phyloP scores from a whole-genome alignment of 495 filamentous ascomycete genomes.

The Aspergillus baeticus region DNA sequence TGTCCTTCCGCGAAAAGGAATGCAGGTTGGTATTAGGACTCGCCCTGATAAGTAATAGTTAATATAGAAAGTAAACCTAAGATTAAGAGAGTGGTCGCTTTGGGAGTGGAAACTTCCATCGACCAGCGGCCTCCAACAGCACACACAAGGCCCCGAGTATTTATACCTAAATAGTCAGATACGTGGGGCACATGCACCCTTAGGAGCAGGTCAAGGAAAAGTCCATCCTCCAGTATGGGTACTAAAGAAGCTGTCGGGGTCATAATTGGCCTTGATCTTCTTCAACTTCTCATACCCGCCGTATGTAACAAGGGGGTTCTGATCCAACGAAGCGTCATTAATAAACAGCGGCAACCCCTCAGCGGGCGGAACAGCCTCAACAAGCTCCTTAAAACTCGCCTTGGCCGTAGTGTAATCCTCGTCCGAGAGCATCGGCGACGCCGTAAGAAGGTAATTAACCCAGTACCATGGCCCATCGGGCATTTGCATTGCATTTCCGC shows the following conservation, averaged over 20 bases:
- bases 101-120: too few relatives aligned
- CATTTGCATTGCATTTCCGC: conserved; percentile 12
- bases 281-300: conserved; percentile 11
- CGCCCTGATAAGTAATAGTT: too few relatives aligned
- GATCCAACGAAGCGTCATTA: conserved; percentile 7
- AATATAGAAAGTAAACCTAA: too few relatives aligned
- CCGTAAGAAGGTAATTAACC: conserved; percentile 12
- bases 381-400: conserved; percentile 3
- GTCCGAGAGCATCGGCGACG: conserved; percentile 6
- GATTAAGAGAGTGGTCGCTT: too few relatives aligned
- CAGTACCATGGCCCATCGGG: conserved; percentile 12
- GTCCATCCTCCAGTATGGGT: conserved; percentile 3
- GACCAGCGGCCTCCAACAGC: too few relatives aligned
- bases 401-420: background rate
- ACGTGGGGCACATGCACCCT: too few relatives aligned
- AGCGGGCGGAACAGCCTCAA: background rate
- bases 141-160: too few relatives aligned
- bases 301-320: conserved; percentile 8
- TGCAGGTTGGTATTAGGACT: too few relatives aligned
- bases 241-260: conserved; percentile 7
- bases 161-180: too few relatives aligned
- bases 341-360: conserved; percentile 13
- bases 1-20: too few relatives aligned
- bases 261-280: conserved; percentile 7
- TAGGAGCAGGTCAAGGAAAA: conserved; percentile 7